Evolutionary conservation across 306 rosid genomes (phyloP).

Genomic region (Begonia fuchsioides): DNA sequence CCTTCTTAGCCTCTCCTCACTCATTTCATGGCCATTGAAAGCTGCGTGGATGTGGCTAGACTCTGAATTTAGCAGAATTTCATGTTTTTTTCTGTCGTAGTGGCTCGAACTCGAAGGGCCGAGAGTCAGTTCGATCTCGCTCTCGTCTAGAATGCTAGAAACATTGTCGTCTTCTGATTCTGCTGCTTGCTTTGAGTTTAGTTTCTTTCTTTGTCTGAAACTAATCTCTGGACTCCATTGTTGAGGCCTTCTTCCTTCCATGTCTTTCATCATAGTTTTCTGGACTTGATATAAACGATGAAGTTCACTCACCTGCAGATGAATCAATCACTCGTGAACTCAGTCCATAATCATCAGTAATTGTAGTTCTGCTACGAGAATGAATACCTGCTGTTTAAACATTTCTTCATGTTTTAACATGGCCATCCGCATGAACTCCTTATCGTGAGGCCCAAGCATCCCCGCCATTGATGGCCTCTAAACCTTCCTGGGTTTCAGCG

Average conservation of each 20-base stretch:
- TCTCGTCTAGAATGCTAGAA: slow-evolving; percentile 42
- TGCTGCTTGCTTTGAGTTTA: slow-evolving; percentile 54
- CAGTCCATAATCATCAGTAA: too few relatives aligned
- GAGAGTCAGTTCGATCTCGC: slow-evolving; percentile 59
- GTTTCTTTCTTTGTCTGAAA: slow-evolving; percentile 13
- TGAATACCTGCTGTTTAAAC: slow-evolving; percentile 64
- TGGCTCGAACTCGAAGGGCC: slow-evolving; percentile 36
- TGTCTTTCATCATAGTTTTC: slow-evolving; percentile 59
- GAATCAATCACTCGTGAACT: not conserved
- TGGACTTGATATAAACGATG: slow-evolving; percentile 75
- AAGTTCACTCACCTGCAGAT: slow-evolving; percentile 61
- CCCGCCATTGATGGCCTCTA: too few relatives aligned
- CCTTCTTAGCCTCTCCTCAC: not conserved
- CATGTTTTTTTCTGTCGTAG: not conserved
- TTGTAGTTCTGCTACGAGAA: too few relatives aligned
- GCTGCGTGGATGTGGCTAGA: not conserved
- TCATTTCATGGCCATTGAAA: not conserved
- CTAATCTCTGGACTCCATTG: too few relatives aligned
- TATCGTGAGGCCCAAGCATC: slow-evolving; percentile 34
- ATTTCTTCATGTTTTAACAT: slow-evolving; percentile 68
- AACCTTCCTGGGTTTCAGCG: too few relatives aligned
- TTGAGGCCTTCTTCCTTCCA: slow-evolving; percentile 4
- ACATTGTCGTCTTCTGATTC: slow-evolving; percentile 21
- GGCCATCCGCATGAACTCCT: slow-evolving; percentile 62
- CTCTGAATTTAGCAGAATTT: slow-evolving; percentile 19